These are phyloP conservation scores for Hypoxylon fragiforme DNA, from an alignment of 495 filamentous ascomycete genomes.

Conservation along the genomic window DNA sequence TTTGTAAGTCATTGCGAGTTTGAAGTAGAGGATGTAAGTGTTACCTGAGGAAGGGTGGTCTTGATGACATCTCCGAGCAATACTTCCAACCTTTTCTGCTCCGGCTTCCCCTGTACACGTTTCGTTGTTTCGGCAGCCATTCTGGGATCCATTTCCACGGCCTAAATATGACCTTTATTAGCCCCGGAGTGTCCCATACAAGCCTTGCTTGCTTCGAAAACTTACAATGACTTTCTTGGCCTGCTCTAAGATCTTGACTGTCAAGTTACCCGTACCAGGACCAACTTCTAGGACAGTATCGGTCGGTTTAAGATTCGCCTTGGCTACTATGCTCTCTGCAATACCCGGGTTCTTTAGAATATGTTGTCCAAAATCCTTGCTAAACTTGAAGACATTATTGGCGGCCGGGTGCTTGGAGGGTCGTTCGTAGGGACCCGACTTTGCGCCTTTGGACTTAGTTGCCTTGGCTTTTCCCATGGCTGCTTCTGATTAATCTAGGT, in stretches of 20 bases:
- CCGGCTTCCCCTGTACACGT: slow-evolving; percentile 82
- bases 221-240: slow-evolving; percentile 80
- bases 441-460: slow-evolving; percentile 61
- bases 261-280: slow-evolving; percentile 83
- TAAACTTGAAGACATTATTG: slow-evolving; percentile 81
- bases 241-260: slow-evolving; percentile 82
- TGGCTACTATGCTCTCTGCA: slow-evolving; percentile 75
- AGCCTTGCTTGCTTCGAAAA: not conserved
- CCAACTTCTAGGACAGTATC: slow-evolving; percentile 64
- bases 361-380: slow-evolving; percentile 71
- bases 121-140: slow-evolving; percentile 98
- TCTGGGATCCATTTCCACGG: slow-evolving; percentile 87
- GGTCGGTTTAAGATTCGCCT: slow-evolving; percentile 85
- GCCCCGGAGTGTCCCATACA: not conserved
- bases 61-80: slow-evolving; percentile 94
- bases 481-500: not conserved
- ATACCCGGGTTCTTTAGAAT: slow-evolving; percentile 96
- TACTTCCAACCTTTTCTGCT: slow-evolving; percentile 78
- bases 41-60: slow-evolving; percentile 37
- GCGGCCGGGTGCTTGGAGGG: slow-evolving; percentile 45
- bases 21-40: too few species aligned
- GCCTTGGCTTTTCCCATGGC: slow-evolving; percentile 64
- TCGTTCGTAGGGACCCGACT: slow-evolving; percentile 60
- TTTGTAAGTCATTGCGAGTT: too few species aligned
- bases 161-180: slow-evolving; percentile 9